Conservation (phyloP, 768 basidiomycete genomes). For the Tylopilus sp. region DNA sequence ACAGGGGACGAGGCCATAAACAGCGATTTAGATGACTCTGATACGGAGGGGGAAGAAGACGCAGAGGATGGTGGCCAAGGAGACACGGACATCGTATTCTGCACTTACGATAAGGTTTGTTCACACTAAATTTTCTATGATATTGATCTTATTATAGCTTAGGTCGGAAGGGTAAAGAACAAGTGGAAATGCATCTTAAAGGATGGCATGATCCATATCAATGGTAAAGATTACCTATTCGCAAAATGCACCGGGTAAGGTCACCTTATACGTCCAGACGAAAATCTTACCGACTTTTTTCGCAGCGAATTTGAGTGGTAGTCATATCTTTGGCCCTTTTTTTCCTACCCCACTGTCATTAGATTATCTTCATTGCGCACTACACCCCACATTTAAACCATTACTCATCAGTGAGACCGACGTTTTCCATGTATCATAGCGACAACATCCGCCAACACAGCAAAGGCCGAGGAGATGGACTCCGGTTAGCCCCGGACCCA, state of each 20-base stretch:
- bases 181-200: slow-evolving; percentile 99
- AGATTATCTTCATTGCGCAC: slow-evolving; percentile 24
- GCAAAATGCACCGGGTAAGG: slow-evolving; percentile 93
- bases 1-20: slow-evolving; percentile 84
- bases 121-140: background rate
- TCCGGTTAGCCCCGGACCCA: background rate
- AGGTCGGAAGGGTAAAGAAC: slow-evolving; percentile 99
- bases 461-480: slow-evolving; percentile 1
- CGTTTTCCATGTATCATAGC: slow-evolving; percentile 22
- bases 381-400: slow-evolving; percentile 24
- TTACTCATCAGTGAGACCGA: slow-evolving; percentile 19
- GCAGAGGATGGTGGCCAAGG: slow-evolving; percentile 70
- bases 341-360: slow-evolving; percentile 6
- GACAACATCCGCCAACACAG: slow-evolving; percentile 12
- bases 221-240: slow-evolving; percentile 97
- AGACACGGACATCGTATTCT: slow-evolving; percentile 92
- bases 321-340: slow-evolving; percentile 4
- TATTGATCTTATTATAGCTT: background rate
- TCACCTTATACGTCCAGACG: background rate
- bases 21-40: slow-evolving; percentile 94
- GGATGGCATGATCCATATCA: slow-evolving; percentile 96
- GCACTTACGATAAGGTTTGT: slow-evolving; percentile 94
- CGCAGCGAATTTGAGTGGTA: slow-evolving; percentile 48
- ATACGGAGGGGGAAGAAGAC: slow-evolving; percentile 83
- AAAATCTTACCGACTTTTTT: background rate